These are phyloP conservation scores for Inosperma sp. DNA, from an alignment of 768 basidiomycete species.

Conservation along the genomic window DNA sequence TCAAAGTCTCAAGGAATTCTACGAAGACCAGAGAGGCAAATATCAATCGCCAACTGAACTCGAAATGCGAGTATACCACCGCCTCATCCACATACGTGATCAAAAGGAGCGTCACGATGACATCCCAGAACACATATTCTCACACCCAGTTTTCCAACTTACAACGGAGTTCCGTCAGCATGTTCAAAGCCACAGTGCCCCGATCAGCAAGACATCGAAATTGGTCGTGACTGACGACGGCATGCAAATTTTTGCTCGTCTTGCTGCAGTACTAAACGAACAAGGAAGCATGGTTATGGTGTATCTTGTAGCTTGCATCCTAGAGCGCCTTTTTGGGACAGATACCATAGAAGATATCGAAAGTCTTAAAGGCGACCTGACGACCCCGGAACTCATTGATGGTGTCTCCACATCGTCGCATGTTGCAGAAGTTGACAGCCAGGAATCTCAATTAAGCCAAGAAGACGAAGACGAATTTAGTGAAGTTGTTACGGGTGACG, in stretches of 20 bases:
- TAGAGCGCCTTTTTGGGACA: conserved; percentile 81
- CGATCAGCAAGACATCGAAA: conserved; percentile 63
- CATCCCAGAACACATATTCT: conserved; percentile 61
- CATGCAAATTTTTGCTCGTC: conserved; percentile 63
- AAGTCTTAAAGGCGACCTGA: conserved; percentile 51
- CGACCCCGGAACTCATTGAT: conserved; percentile 64
- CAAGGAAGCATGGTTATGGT: conserved; percentile 69
- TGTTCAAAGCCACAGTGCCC: conserved; percentile 75
- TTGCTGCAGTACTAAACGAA: conserved; percentile 58
- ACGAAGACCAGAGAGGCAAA: conserved; percentile 70
- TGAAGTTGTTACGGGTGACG: conserved; percentile 11
- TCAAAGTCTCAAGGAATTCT: conserved; percentile 89
- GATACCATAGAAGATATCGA: conserved; percentile 78
- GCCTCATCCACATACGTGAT: conserved; percentile 87
- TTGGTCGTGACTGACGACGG: conserved; percentile 59
- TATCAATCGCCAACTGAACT: conserved; percentile 80
- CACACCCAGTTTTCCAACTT: conserved; percentile 73
- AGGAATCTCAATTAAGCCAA: conserved; percentile 23
- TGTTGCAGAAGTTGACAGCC: conserved; percentile 21
- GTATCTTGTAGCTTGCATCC: conserved; percentile 83
- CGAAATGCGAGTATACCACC: conserved; percentile 94
- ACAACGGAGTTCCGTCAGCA: conserved; percentile 76
- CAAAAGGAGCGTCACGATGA: conserved; percentile 71
- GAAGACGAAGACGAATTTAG: conserved; percentile 19
- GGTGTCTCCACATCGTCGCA: conserved; percentile 40